Evolutionary conservation across 139 green algal species (phyloP), one percentile per base, ranked within the genome.

Genomic region (Yamagishiella unicocca): DNA sequence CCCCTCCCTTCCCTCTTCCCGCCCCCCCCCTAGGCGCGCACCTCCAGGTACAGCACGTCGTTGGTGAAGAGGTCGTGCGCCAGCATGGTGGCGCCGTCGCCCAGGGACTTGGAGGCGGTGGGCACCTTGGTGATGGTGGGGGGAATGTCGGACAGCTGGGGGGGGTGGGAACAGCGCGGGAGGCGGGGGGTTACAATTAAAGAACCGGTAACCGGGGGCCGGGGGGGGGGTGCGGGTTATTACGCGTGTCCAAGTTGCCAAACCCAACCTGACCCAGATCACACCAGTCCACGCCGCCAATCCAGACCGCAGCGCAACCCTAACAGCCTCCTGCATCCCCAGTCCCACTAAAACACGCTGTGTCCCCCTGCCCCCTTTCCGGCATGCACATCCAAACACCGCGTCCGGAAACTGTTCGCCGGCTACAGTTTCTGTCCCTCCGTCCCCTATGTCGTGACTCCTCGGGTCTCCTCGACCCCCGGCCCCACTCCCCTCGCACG

Each of bases 11-110:
- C n/a, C n/a, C n/a, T n/a, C n/a, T 58, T 17, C 17, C 50, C 17
- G 50, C 50, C 17, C 50, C 50, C 50, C 14, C 50, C 50, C 50
- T 58, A 17, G 12, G 14, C 50, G n/a, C n/a, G n/a, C 46, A 96
- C 85, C 83, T 99, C 98, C n/a, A 96, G 85, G 91, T 99, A 99
- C 58, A 99, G 91, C 58, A 99, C 94, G 82, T 99, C 95, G 90
- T 99, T 99, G 45, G 98, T 99, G 92, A 99, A 99, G 29, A 99
- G 92, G 87, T 99, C 98, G 91, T 99, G 98, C 5, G 73, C 90
- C 27, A 99, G 94, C 77, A 98, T 58, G 1, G 94, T 98, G 64
- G 95, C 91, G 61, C 94, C 96, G 40, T 89, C 88, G 22, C 85
- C n/a, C 33, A 89, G 53, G 27, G 90, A 43, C 40, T 77, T 89